A percentile compares a stretch with the other conserved stretches of the same genome.
Evolutionary conservation across 2,329 filamentous ascomycete genomes (phyloP).

Genomic region (Didymella sp.): DNA sequence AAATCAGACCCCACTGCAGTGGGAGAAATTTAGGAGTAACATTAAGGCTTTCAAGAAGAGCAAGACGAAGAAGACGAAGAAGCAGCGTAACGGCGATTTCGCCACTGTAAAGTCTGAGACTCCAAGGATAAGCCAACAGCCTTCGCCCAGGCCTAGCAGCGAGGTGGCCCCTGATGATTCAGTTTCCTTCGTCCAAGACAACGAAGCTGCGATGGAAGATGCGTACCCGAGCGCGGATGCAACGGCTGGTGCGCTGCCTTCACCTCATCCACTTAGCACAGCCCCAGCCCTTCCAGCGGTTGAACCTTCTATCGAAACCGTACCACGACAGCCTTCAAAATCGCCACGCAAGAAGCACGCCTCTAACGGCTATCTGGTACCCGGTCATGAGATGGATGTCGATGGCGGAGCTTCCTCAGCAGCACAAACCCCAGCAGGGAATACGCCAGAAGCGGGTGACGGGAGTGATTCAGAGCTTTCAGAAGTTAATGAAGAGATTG

Average conservation of each 20-base stretch:
- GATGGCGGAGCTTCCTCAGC: constrained; percentile 37
- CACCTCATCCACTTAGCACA: constrained; percentile 38
- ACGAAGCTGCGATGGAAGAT: constrained; percentile 28
- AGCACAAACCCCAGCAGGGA: constrained; percentile 36
- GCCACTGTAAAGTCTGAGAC: constrained; percentile 44
- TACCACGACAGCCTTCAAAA: constrained; percentile 39
- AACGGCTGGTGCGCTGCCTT: constrained; percentile 11
- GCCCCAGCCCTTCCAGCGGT: constrained; percentile 38
- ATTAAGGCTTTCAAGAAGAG: constrained; percentile 54
- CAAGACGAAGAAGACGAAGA: constrained; percentile 39
- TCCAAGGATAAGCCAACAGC: constrained; percentile 24
- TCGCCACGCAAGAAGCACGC: constrained; percentile 42
- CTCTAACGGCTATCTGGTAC: constrained; percentile 30
- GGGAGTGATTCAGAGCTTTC: constrained; percentile 48
- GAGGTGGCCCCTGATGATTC: constrained; percentile 37
- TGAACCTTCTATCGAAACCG: constrained; percentile 34
- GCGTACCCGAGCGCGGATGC: constrained; percentile 25
- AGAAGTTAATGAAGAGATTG: constrained; percentile 49
- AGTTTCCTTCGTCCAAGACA: constrained; percentile 29
- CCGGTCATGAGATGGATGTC: constrained; percentile 29
- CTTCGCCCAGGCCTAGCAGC: constrained; percentile 36
- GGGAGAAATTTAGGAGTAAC: constrained; percentile 50
- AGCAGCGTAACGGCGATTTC: constrained; percentile 26
- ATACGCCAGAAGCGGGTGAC: constrained; percentile 38
- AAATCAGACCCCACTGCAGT: constrained; percentile 50